A percentile compares a stretch with the other conserved stretches of the same genome.
phyloP scores from a whole-genome alignment of 345 rosid species.

The Bruguiera parviflora region DNA sequence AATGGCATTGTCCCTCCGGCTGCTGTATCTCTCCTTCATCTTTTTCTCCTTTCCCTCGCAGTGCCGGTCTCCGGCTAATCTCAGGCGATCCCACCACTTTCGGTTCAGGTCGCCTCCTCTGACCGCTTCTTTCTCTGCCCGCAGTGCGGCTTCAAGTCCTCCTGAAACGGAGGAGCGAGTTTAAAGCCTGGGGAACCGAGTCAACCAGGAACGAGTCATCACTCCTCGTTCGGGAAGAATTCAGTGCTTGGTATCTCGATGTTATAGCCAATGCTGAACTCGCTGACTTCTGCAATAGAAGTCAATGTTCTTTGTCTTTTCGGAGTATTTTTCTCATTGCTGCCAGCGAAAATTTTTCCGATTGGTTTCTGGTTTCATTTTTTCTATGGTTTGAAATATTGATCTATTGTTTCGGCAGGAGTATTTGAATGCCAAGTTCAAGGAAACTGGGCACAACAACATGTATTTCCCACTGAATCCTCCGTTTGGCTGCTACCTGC shows the following conservation, averaged over 20 bases:
- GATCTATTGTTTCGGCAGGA: constrained; percentile 40
- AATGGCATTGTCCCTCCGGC: constrained; percentile 61
- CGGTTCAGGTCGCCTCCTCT: constrained; percentile 19
- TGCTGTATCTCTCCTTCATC: constrained; percentile 55
- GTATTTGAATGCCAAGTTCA: constrained; percentile 77
- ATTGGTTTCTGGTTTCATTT: too few relatives aligned
- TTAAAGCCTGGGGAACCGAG: constrained; percentile 28
- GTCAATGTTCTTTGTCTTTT: background rate
- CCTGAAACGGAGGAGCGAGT: constrained; percentile 52
- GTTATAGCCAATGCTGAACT: constrained; percentile 84
- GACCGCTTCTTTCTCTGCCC: constrained; percentile 45
- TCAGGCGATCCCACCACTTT: constrained; percentile 26
- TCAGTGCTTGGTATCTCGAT: constrained; percentile 91
- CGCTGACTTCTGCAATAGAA: constrained; percentile 50
- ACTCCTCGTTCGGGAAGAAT: constrained; percentile 83
- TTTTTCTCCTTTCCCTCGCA: constrained; percentile 40
- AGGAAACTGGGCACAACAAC: constrained; percentile 92
- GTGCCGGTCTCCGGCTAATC: constrained; percentile 32
- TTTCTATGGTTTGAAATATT: too few relatives aligned
- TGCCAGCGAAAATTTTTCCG: too few relatives aligned
- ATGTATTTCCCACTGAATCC: constrained; percentile 66
- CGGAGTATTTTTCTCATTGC: background rate
- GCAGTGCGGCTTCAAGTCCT: constrained; percentile 22
- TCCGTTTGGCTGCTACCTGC: background rate
- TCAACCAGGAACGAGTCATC: constrained; percentile 42